Evolutionary conservation across 2,329 filamentous ascomycete species (phyloP), one percentile per base, ranked within the genome.

Genomic region (Trichoderma afroharzianum): DNA sequence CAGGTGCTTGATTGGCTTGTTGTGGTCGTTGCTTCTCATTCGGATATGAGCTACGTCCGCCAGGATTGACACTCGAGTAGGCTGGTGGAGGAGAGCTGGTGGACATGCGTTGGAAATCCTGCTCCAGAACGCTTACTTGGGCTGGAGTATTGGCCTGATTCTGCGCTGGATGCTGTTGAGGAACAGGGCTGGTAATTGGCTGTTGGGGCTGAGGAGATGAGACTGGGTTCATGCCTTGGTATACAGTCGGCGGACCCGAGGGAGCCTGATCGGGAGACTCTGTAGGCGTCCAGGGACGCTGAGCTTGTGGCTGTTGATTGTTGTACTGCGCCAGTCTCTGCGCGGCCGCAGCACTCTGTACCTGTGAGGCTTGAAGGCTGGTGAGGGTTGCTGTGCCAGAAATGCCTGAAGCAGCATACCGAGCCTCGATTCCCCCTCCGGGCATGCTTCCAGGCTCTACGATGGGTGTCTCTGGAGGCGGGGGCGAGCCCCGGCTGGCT

Each of bases 391-490:
- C 92, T 0, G 93, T 92, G 3, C 94, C 95, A 3, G 94, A 93
- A 74, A 97, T 97, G 43, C 95, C 95, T 32, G 94, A 92, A 3
- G 94, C 94, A 3, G 95, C 95, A 85, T 97, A 98, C 70, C 94
- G 90, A 64, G 94, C 93, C 80, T 97, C 95, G 76, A 98, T 97
- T 70, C 93, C 93, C 53, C 92, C 93, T 68, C 90, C 90, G 2
- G 91, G 89, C n/a, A 90, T 85, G 68, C 85, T 86, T 21, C 89
- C 90, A 1, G 92, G 93, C 53, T 92, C 92, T 33, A 92, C 88
- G 73, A 95, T 87, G 36, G 96, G 94, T 0, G 96, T 98, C 80
- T 98, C 95, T 9, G 96, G 96, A 1, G 96, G 96, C 5, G 96
- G 95, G 6, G 96, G 96, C 32, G 95, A 98, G 57, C 96, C 96